Percentiles rank a stretch among this genome's conserved stretches.
Conservation (phyloP, 371 early-diverging fungal species). For the Mucor indicus region DNA sequence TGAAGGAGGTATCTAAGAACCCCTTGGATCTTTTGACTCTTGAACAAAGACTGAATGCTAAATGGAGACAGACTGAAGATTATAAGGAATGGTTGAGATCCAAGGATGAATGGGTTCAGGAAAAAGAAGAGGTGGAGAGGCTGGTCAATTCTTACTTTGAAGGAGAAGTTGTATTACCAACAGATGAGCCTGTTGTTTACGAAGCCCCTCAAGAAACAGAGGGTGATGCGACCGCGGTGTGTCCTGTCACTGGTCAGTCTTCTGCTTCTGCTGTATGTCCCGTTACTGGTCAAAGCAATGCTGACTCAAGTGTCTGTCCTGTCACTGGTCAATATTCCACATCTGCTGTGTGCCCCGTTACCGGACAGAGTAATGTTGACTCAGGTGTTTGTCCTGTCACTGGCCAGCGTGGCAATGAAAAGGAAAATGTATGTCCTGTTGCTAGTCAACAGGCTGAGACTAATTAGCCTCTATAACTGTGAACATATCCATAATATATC, state of each 20-base stretch:
- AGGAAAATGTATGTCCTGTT: background rate
- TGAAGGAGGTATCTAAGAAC: constrained; percentile 9
- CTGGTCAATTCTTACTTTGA: constrained; percentile 18
- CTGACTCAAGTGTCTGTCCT: constrained; percentile 12
- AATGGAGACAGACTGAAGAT: constrained; percentile 39
- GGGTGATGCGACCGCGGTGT: constrained; percentile 7
- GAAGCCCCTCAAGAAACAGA: constrained; percentile 18
- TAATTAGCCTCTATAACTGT: background rate
- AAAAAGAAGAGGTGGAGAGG: constrained; percentile 3
- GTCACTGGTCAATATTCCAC: background rate
- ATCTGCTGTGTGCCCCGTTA: constrained; percentile 27
- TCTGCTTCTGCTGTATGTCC: constrained; percentile 15
- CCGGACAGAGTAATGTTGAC: constrained; percentile 14
- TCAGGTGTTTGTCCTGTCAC: background rate
- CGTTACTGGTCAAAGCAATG: constrained; percentile 19
- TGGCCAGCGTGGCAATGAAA: background rate
- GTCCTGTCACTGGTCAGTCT: constrained; percentile 29
- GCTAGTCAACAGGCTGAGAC: background rate
- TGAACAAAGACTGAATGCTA: constrained; percentile 27
- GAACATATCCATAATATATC: too few species aligned
- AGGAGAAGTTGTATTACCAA: background rate
- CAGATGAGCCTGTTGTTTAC: constrained; percentile 10
- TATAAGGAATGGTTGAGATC: constrained; percentile 26
- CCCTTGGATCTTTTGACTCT: constrained; percentile 22
- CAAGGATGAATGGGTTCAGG: background rate